Evolutionary conservation across 768 basidiomycete species (phyloP), one percentile per base, ranked within the genome.

Genomic region (Kwoniella heveanensis): DNA sequence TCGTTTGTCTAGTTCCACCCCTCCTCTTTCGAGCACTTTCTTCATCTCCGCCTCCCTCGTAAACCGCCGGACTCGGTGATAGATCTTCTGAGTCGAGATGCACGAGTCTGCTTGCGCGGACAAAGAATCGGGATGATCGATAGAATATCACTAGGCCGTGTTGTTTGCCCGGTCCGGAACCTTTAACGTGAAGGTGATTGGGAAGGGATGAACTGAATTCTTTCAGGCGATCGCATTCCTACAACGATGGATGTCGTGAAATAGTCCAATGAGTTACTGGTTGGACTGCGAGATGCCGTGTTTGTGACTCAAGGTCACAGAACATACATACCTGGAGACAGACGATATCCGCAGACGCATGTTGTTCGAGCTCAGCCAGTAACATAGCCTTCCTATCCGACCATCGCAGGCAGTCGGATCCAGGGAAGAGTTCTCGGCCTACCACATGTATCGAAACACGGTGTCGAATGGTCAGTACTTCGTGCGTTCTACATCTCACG

Each of bases 181-280:
- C 87, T 78, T 86, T 88, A 54, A 86, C 84, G 73, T 86, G 80
- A 9, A 81, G 79, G 77, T 92, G 93, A 13, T 82, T 76, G 49
- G 88, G 83, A 7, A 95, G 83, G 22, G 83, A 81, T 1, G 90
- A 90, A 22, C 88, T 78, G 21, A 94, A 82, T 68, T 86, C 88
- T 36, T 88, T 86, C 25, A 92, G 81, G 39, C 87, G 83, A 73
- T 95, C 94, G 8, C 92, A 91, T 83, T 97, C 93, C 91, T 96
- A 75, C 26, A 27, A 54, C 29, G 48, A 22, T 8, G 19, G 46
- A n/a, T n/a, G n/a, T n/a, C n/a, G n/a, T n/a, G n/a, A n/a, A n/a
- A n/a, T n/a, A n/a, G n/a, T n/a, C n/a, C n/a, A n/a, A n/a, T n/a
- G n/a, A n/a, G n/a, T n/a, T n/a, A n/a, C n/a, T n/a, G n/a, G n/a